Evolutionary conservation across 768 basidiomycete species (phyloP).

Genomic region (Cubamyces lactineus): DNA sequence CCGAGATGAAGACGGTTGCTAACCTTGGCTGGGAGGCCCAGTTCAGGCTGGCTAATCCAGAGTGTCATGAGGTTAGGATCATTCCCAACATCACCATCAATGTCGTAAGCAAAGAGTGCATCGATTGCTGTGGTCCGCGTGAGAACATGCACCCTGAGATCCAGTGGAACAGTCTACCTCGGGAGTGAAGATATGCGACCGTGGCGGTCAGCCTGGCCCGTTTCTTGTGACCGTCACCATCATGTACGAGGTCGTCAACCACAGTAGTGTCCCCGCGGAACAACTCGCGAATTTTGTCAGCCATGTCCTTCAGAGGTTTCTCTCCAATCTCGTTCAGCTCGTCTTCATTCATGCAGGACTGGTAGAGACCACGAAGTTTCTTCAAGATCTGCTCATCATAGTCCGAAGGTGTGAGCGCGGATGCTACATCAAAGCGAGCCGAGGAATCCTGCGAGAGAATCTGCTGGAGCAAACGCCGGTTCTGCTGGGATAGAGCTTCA

Average conservation of each 20-base stretch:
- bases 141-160: not conserved
- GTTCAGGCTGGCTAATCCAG: slow-evolving; percentile 80
- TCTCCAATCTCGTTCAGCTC: slow-evolving; percentile 73
- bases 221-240: slow-evolving; percentile 32
- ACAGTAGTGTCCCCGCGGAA: slow-evolving; percentile 58
- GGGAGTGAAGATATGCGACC: slow-evolving; percentile 83
- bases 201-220: slow-evolving; percentile 75
- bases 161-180: slow-evolving; percentile 51
- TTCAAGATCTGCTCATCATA: slow-evolving; percentile 59
- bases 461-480: slow-evolving; percentile 74
- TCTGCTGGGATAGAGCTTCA: slow-evolving; percentile 69
- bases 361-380: slow-evolving; percentile 75
- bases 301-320: slow-evolving; percentile 69
- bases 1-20: not conserved
- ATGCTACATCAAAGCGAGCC: slow-evolving; percentile 34
- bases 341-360: slow-evolving; percentile 81
- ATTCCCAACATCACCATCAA: slow-evolving; percentile 85
- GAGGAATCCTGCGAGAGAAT: slow-evolving; percentile 59
- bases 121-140: slow-evolving; percentile 58
- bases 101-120: slow-evolving; percentile 76
- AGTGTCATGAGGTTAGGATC: slow-evolving; percentile 87
- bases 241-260: slow-evolving; percentile 28
- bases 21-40: slow-evolving; percentile 90
- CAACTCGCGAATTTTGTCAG: slow-evolving; percentile 60
- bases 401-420: slow-evolving; percentile 26